Evolutionary conservation across 192 early-diverging fungal genomes (phyloP), one percentile per base, ranked within the genome.

Genomic region (Coemansia sp.): DNA sequence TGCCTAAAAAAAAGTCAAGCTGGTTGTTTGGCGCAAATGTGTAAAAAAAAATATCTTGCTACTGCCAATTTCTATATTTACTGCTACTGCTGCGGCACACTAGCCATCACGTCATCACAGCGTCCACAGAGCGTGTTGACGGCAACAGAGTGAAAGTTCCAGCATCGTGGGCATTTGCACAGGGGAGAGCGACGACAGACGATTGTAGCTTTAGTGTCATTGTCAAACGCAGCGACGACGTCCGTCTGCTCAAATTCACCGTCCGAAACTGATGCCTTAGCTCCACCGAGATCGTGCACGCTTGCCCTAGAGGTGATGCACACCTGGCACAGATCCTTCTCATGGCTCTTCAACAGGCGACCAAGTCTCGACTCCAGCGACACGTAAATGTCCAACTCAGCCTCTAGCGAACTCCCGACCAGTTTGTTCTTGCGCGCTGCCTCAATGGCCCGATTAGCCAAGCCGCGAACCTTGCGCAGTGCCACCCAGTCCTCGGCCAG

Each of bases 101-200:
- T 57, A 57, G 54, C 8, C 15, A 87, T 71, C 6, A 80, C 85
- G 13, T 67, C 54, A 18, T 72, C 71, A 67, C 93, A 94, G 60
- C 93, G 84, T 15, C 43, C 22, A 72, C 93, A 94, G 10, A 94
- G 75, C 6, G 67, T 51, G 29, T 88, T 79, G 2, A 74, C 80
- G 9, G 72, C 65, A 0, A 61, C 51, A 2, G 91, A 86, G 57
- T 81, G 79, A 52, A 87, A 90, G 67, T 87, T 90, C 90, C 93
- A 91, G 78, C 93, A 94, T 40, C 93, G 87, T 20, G 93, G 93
- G 66, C 93, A 94, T 68, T 94, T 94, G 70, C 90, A 86, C 57
- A 79, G 40, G 12, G 65, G 51, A 13, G 90, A 85, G 22, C 76
- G 81, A 8, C 79, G 80, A 36, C 87, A 81, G 7, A 83, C 78